Evolutionary conservation across 805 yeast species (phyloP).

Genomic region (Brettanomyces nanus): DNA sequence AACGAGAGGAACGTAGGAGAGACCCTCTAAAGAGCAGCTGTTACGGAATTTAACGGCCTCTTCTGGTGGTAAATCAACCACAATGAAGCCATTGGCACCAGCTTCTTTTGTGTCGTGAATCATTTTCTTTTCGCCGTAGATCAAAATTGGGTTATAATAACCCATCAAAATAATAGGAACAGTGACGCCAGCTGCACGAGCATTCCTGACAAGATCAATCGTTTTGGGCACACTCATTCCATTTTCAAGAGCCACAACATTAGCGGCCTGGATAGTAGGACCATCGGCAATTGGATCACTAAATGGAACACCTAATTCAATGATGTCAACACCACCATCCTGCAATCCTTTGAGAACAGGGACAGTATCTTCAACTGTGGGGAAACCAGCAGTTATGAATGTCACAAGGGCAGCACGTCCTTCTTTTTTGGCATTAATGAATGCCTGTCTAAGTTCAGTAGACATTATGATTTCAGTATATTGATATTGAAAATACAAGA

Average conservation of each 20-base stretch:
- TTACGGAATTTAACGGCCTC: conserved; percentile 86
- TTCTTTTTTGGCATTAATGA: conserved; percentile 24
- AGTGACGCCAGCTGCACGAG: conserved; percentile 76
- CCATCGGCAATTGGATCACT: conserved; percentile 99
- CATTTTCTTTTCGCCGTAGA: conserved; percentile 81
- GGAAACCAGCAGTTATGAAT: conserved; percentile 92
- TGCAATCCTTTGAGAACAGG: conserved; percentile 84
- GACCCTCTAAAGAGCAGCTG: conserved; percentile 54
- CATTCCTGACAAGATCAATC: conserved; percentile 62
- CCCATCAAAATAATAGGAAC: conserved; percentile 95
- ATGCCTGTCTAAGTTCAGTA: conserved; percentile 27
- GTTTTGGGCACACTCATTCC: conserved; percentile 68
- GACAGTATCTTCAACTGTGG: conserved; percentile 78
- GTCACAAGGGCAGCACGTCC: conserved; percentile 83
- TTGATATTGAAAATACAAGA: too few relatives aligned
- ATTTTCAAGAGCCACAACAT: conserved; percentile 72
- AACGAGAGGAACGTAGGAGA: conserved; percentile 86
- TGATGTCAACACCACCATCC: conserved; percentile 90
- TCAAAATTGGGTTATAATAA: conserved; percentile 88
- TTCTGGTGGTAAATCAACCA: conserved; percentile 97
- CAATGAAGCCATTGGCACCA: conserved; percentile 92
- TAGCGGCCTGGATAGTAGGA: conserved; percentile 89
- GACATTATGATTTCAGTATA: conserved; percentile 23
- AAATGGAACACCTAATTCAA: conserved; percentile 93
- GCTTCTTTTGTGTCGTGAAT: conserved; percentile 71